Percentiles rank a stretch among this genome's conserved stretches.
These are phyloP conservation scores for Terfezia claveryi DNA, from an alignment of 495 filamentous ascomycete species.

Conservation along the genomic window DNA sequence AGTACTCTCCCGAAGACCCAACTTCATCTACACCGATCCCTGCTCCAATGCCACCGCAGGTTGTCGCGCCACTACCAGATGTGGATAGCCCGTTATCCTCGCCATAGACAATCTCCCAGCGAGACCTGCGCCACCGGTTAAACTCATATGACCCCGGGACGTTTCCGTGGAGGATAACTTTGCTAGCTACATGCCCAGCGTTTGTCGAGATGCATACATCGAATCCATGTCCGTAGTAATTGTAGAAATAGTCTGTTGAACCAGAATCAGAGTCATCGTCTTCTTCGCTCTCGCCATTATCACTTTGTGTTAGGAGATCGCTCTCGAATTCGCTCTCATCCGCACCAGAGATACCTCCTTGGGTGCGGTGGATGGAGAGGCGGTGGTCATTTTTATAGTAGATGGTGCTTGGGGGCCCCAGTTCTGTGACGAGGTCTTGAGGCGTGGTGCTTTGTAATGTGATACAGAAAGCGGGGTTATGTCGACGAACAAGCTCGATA, in stretches of 20 bases:
- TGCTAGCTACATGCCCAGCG: slow-evolving; percentile 54
- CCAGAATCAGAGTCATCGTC: slow-evolving; percentile 44
- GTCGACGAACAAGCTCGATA: slow-evolving; percentile 49
- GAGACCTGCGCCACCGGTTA: slow-evolving; percentile 73
- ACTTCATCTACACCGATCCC: no score
- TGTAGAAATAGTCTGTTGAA: slow-evolving; percentile 67
- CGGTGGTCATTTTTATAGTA: slow-evolving; percentile 82
- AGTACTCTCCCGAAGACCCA: background rate
- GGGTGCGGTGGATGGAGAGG: slow-evolving; percentile 63
- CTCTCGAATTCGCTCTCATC: slow-evolving; percentile 30
- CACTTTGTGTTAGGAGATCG: slow-evolving; percentile 46
- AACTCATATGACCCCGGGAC: slow-evolving; percentile 91
- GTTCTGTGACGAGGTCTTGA: slow-evolving; percentile 71
- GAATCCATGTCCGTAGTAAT: slow-evolving; percentile 88
- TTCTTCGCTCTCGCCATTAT: slow-evolving; percentile 58
- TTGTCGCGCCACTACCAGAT: slow-evolving; percentile 4
- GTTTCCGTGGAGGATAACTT: slow-evolving; percentile 79
- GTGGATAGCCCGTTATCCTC: slow-evolving; percentile 8
- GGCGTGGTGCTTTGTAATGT: slow-evolving; percentile 59
- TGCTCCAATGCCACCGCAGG: no score
- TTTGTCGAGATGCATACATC: slow-evolving; percentile 74
- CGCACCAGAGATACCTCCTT: slow-evolving; percentile 26
- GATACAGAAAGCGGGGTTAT: slow-evolving; percentile 39
- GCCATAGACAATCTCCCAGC: slow-evolving; percentile 58
- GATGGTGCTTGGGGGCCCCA: slow-evolving; percentile 86